Evolutionary conservation across 495 filamentous ascomycete species (phyloP), one percentile per base, ranked within the genome.

Genomic region (Annulohypoxylon maeteangense): DNA sequence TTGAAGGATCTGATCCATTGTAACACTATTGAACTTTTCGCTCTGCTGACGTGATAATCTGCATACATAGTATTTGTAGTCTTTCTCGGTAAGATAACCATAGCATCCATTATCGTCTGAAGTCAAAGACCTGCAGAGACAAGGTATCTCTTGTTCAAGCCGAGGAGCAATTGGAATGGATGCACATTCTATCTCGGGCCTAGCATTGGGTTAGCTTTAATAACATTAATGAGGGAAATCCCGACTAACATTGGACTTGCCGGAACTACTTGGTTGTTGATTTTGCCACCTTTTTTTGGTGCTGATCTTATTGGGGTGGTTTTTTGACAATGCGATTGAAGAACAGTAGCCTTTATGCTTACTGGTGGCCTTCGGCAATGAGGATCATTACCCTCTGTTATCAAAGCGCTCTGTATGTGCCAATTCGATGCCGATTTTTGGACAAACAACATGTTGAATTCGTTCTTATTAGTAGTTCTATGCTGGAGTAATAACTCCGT

Each of bases 1-100:
- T 4, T 40, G 44, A 10, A 76, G 32, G 10, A 76, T 63, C 5
- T 67, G 53, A 14, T 73, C 68, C 2, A 75, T 47, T 12, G 61
- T 72, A 1, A 71, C 40, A 10, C 44, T n/a, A n/a, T 32, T 18
- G 0, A 45, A n/a, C 7, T 44, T 22, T 25, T 40, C 20, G 3
- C 16, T 7, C 0, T 48, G 32, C 1, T 48, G 44, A n/a, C 18
- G 48, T 2, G 71, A 62, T 3, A 68, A 31, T 32, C 53, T 50
- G 44, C 70, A 58, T 11, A 76, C 44, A 20, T 75, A 67, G 38
- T 74, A 74, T 0, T 29, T 1, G 4, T 42, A 50, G 4, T 71
- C 51, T 0, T 69, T 36, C 18, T 45, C 22, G 1, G 53, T 7
- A 4, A 74, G 25, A 29, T 72, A 74, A 16, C 71, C 73, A 42